Percentiles rank a stretch among this genome's conserved stretches.
Conservation (phyloP, 2,329 filamentous ascomycete genomes). For the Aspergillus flavus region DNA sequence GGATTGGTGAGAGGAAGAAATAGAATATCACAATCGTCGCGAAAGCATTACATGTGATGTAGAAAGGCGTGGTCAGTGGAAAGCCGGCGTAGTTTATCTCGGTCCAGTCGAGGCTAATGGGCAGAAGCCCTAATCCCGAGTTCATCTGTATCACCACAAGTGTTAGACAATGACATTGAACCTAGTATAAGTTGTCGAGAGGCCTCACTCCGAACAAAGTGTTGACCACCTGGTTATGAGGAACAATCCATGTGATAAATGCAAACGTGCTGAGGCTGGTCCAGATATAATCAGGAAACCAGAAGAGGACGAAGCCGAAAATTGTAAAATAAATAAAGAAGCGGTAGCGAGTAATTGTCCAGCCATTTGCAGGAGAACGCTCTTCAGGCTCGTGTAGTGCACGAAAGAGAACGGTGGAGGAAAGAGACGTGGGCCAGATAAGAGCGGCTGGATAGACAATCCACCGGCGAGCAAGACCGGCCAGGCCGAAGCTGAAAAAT, state of each 20-base stretch:
- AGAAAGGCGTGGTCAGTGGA: slow-evolving; percentile 38
- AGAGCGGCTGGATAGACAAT: slow-evolving; percentile 25
- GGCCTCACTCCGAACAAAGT: slow-evolving; percentile 27
- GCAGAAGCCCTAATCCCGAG: slow-evolving; percentile 35
- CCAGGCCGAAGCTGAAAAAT: slow-evolving; percentile 20
- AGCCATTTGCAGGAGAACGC: slow-evolving; percentile 21
- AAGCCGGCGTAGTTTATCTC: slow-evolving; percentile 34
- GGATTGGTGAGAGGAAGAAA: slow-evolving; percentile 50
- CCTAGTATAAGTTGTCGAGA: fast-evolving
- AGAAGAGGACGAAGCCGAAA: slow-evolving; percentile 42
- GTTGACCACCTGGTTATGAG: slow-evolving; percentile 41
- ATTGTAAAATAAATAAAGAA: slow-evolving; percentile 21
- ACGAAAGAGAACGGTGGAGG: slow-evolving; percentile 24
- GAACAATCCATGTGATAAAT: slow-evolving; percentile 52
- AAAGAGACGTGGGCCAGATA: slow-evolving; percentile 25
- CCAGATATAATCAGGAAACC: slow-evolving; percentile 54
- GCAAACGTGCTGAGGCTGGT: slow-evolving; percentile 51
- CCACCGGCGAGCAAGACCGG: slow-evolving; percentile 24
- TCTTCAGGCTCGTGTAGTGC: slow-evolving; percentile 23
- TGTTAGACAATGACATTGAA: not conserved
- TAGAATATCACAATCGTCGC: slow-evolving; percentile 58
- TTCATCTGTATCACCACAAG: slow-evolving; percentile 20
- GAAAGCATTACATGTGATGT: slow-evolving; percentile 59
- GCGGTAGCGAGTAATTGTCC: slow-evolving; percentile 22
- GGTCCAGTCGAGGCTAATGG: slow-evolving; percentile 51